Percentiles rank a stretch among this genome's conserved stretches.
These are phyloP conservation scores for Leccinum imitatum DNA, from an alignment of 768 basidiomycete genomes.

Conservation along the genomic window DNA sequence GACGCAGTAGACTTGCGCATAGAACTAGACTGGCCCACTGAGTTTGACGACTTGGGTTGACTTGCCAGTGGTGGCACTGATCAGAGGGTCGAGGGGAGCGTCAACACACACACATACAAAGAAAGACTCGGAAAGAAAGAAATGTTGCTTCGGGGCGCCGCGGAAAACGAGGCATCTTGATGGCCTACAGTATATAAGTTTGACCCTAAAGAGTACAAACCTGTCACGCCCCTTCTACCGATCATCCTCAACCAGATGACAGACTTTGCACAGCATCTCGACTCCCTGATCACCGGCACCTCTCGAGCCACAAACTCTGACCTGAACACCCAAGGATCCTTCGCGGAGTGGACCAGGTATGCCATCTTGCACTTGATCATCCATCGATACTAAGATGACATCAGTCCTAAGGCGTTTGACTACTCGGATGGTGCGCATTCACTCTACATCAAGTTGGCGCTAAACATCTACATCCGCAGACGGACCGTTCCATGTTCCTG, in stretches of 20 bases:
- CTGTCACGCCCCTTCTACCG: neutral
- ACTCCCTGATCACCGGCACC: conserved; percentile 15
- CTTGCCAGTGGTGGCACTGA: conserved; percentile 13
- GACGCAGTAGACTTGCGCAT: conserved; percentile 6
- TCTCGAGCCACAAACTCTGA: conserved; percentile 13
- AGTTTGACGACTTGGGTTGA: conserved; percentile 1
- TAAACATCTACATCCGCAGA: conserved; percentile 18
- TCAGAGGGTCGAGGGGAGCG: neutral
- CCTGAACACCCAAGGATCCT: conserved; percentile 9
- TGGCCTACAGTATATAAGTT: no score
- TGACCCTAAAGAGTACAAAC: no score
- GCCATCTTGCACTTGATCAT: conserved; percentile 2
- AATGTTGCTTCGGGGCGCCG: neutral
- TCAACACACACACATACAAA: neutral
- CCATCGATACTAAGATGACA: conserved; percentile 16
- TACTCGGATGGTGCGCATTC: conserved; percentile 17
- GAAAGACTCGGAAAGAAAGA: neutral
- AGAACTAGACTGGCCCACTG: neutral
- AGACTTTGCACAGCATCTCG: conserved; percentile 25
- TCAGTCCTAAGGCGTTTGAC: conserved; percentile 16
- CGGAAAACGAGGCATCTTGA: neutral
- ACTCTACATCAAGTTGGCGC: neutral
- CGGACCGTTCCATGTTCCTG: conserved; percentile 5
- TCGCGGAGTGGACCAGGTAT: conserved; percentile 30
- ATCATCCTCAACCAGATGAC: conserved; percentile 16